Evolutionary conservation across 805 yeast genomes (phyloP), one percentile per base, ranked within the genome.

Genomic region (Wickerhamiella musiphila): DNA sequence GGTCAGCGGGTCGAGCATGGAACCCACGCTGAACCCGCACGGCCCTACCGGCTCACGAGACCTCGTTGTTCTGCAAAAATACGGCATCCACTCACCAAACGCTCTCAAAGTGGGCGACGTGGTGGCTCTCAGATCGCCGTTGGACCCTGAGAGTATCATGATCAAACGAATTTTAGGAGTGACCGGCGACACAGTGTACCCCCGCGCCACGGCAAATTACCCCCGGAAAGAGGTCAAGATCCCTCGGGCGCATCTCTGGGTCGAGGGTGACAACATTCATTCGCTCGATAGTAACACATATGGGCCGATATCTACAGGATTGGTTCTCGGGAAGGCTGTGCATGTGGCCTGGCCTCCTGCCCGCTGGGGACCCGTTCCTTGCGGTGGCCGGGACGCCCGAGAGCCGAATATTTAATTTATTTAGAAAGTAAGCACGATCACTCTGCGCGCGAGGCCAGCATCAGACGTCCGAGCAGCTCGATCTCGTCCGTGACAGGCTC

Each of bases 221-320:
- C 82, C 92, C 5, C 65, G 72, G 47, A 57, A 61, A 2, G 54
- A 59, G 27, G 73, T 75, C 4, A 52, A 56, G 21, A 58, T 86
- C 2, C 94, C 94, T 2, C 55, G 77, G 34, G 75, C 72, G 45
- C 95, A 86, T 49, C 44, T 81, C 5, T 86, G 95, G 95, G 83
- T 83, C 0, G 95, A 86, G 51, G 96, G 96, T 5, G 96, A 86
- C 52, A 83, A 81, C 49, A 53, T 68, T 11, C 62, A 61, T 28
- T 75, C 93, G 1, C 58, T 83, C 2, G 96, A 86, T 54, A 73
- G 86, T 32, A 84, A 83, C 51, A 67, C 65, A 6, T 86, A 78
- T 57, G 96, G 96, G 0, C 93, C 95, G 0, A 66, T 86, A 1
- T 74, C 93, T 11, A 65, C 71, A 23, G 94, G 86, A 0, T 56